These are phyloP conservation scores for Aegilops umbellulata DNA, from an alignment of 176 grass and related monocot genomes.

Conservation along the genomic window DNA sequence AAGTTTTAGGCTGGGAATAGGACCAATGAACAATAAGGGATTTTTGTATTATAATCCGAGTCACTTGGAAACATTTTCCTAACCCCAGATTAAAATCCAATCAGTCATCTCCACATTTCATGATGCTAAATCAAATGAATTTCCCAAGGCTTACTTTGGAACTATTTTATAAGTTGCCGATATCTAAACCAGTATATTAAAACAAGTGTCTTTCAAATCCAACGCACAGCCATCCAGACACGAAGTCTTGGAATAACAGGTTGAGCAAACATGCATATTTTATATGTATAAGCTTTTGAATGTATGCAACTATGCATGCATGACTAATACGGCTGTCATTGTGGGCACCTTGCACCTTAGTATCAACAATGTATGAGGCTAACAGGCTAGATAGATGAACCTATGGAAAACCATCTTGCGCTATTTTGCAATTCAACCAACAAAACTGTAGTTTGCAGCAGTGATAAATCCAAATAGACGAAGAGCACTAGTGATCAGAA, in stretches of 20 bases:
- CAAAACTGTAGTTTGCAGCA: neutral
- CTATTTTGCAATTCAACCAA: neutral
- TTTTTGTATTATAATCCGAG: neutral
- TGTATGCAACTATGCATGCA: neutral
- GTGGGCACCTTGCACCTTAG: neutral
- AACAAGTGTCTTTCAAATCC: neutral
- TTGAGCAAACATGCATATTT: neutral
- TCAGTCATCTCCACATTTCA: neutral
- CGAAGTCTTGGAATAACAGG: neutral
- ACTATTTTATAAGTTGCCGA: neutral
- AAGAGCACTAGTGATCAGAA: neutral
- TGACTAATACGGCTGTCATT: neutral
- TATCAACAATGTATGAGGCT: neutral
- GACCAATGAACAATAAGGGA: neutral
- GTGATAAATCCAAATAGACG: neutral
- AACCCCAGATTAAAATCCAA: neutral
- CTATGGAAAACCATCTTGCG: neutral
- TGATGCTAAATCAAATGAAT: neutral
- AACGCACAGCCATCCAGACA: neutral
- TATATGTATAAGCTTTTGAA: neutral
- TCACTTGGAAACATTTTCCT: neutral
- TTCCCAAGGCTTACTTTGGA: neutral
- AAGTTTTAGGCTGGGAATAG: neutral
- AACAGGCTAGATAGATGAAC: neutral
- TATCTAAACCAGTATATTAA: neutral